These are phyloP conservation scores for Floccularia luteovirens DNA, from an alignment of 768 basidiomycete genomes.

Conservation along the genomic window DNA sequence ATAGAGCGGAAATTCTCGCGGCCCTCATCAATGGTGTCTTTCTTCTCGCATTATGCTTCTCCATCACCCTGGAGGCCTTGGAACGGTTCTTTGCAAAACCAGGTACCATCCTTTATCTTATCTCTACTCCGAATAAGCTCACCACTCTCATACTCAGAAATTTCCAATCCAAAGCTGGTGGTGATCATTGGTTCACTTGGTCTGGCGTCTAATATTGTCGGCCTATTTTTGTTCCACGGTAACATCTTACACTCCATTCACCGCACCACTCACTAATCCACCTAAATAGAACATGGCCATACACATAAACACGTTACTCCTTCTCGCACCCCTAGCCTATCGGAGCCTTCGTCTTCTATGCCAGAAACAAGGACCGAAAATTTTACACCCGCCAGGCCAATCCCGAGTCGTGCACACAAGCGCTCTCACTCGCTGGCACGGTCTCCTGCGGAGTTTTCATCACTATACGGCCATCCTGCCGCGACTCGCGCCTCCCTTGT, in stretches of 20 bases:
- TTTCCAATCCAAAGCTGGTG: constrained; percentile 81
- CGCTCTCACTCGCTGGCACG: constrained; percentile 19
- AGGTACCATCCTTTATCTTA: constrained; percentile 34
- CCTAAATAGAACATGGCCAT: constrained; percentile 52
- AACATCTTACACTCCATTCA: constrained; percentile 12
- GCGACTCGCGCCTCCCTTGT: constrained; percentile 68
- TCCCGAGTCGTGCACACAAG: constrained; percentile 10
- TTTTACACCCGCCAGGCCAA: constrained; percentile 23
- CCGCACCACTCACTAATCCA: constrained; percentile 2
- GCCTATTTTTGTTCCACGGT: constrained; percentile 95
- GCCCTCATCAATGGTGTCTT: constrained; percentile 97
- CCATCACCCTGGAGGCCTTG: constrained; percentile 88
- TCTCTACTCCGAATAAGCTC: constrained; percentile 4
- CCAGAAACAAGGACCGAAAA: constrained; percentile 13
- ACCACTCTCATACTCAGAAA: constrained; percentile 43
- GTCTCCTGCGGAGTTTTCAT: constrained; percentile 28
- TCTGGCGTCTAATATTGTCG: constrained; percentile 85
- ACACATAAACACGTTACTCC: constrained; percentile 49
- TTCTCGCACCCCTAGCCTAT: constrained; percentile 33
- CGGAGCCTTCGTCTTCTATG: constrained; percentile 13
- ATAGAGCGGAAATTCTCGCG: constrained; percentile 92
- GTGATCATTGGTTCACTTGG: constrained; percentile 89
- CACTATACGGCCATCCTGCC: constrained; percentile 68
- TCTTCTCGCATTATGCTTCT: constrained; percentile 93
- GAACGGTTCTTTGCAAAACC: constrained; percentile 83